A percentile compares a stretch with the other conserved stretches of the same genome.
Conservation (phyloP, 257 asterid genomes). For the Fraxinus pennsylvanica region DNA sequence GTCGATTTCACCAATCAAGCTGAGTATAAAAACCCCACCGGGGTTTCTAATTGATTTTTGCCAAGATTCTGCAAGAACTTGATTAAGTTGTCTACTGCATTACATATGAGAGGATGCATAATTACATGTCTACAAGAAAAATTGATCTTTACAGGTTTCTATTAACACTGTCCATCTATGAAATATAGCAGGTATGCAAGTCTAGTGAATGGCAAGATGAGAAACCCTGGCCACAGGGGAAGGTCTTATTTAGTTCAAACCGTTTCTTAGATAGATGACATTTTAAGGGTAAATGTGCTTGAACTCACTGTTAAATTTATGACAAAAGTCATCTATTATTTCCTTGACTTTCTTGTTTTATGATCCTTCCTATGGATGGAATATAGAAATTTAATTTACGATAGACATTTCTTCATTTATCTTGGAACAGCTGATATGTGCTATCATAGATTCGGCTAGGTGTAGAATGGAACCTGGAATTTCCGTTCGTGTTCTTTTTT, state of each 20-base stretch:
- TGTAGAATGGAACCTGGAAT: neutral
- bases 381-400: neutral
- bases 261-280: neutral
- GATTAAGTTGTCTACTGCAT: neutral
- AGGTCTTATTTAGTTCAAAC: neutral
- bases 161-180: neutral
- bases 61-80: slow-evolving; percentile 25
- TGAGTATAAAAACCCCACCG: slow-evolving; percentile 32
- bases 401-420: neutral
- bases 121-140: neutral
- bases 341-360: neutral
- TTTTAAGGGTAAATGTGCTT: neutral
- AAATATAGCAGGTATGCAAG: slow-evolving; percentile 3
- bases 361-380: neutral
- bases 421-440: neutral
- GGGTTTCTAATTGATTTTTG: slow-evolving; percentile 37
- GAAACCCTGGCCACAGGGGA: neutral
- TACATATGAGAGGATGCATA: neutral
- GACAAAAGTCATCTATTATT: neutral
- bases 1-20: slow-evolving; percentile 45
- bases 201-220: slow-evolving; percentile 1
- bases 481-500: neutral
- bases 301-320: neutral
- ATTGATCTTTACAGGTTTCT: slow-evolving; percentile 8
- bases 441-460: neutral